Conservation (phyloP, 2,329 filamentous ascomycete species). For the Fusarium sp. region DNA sequence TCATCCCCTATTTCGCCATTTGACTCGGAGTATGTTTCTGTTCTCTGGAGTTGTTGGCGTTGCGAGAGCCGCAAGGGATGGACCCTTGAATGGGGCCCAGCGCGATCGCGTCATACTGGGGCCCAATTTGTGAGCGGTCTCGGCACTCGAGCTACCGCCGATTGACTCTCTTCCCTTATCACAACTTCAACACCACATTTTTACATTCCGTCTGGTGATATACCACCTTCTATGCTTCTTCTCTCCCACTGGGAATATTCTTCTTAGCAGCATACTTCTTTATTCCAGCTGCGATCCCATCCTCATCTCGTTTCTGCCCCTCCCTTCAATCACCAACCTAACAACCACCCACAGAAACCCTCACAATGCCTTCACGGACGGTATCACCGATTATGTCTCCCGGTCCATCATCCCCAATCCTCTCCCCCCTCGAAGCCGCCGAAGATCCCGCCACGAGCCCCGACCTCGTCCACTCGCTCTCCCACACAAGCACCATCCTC, state of each 20-base stretch:
- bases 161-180: slow-evolving; percentile 20
- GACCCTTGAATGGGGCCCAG: slow-evolving; percentile 13
- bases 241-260: fast-evolving
- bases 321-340: slow-evolving; percentile 14
- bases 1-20: slow-evolving; percentile 30
- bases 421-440: slow-evolving; percentile 41
- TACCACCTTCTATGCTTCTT: not conserved
- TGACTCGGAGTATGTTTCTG: not conserved
- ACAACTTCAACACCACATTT: slow-evolving; percentile 6
- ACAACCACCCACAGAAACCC: slow-evolving; percentile 22
- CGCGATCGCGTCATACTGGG: slow-evolving; percentile 40
- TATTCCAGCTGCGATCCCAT: not conserved
- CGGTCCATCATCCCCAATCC: slow-evolving; percentile 37
- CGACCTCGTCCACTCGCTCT: slow-evolving; percentile 78
- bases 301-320: not conserved
- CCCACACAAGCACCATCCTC: slow-evolving; percentile 82
- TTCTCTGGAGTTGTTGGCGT: not conserved
- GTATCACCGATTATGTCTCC: slow-evolving; percentile 41
- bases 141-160: slow-evolving; percentile 27
- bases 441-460: slow-evolving; percentile 55
- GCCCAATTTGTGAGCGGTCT: slow-evolving; percentile 32
- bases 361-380: slow-evolving; percentile 41
- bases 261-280: not conserved
- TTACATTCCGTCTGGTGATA: not conserved
- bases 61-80: not conserved